Evolutionary conservation across 2,329 filamentous ascomycete genomes (phyloP).

Genomic region (Nemania bipapillata): DNA sequence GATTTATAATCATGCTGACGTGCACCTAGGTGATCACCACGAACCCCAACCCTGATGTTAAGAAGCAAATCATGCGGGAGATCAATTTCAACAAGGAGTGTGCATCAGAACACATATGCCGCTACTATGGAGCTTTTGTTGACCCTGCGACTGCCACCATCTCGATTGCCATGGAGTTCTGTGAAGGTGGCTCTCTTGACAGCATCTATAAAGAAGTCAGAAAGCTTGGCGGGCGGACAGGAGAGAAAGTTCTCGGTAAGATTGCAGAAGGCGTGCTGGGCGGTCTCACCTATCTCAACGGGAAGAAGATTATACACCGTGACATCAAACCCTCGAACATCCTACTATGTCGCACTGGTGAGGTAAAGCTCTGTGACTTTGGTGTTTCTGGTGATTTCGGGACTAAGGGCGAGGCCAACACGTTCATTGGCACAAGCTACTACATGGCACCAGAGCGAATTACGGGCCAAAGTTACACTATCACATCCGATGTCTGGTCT

Average conservation of each 20-base stretch:
- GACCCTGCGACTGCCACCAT: constrained; percentile 96
- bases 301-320: constrained; percentile 96
- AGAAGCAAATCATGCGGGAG: constrained; percentile 97
- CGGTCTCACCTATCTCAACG: constrained; percentile 93
- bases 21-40: constrained; percentile 88
- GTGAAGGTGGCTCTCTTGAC: constrained; percentile 94
- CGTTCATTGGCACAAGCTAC: constrained; percentile 97
- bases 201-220: constrained; percentile 98
- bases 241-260: constrained; percentile 96
- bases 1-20: constrained; percentile 34
- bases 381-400: constrained; percentile 97
- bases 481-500: constrained; percentile 98
- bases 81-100: constrained; percentile 98
- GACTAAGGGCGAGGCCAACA: constrained; percentile 97
- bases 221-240: constrained; percentile 90
- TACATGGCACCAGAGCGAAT: constrained; percentile 99
- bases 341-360: constrained; percentile 86
- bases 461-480: constrained; percentile 96
- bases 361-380: constrained; percentile 98
- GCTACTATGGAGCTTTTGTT: constrained; percentile 96
- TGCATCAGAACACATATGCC: constrained; percentile 93
- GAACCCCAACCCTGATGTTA: constrained; percentile 96
- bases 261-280: constrained; percentile 94
- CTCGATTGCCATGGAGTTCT: constrained; percentile 99
- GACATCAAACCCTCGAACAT: constrained; percentile 99